A percentile compares a stretch with the other conserved stretches of the same genome.
Conservation (phyloP, 179 eudicot genomes). For the Patellifolia procumbens region DNA sequence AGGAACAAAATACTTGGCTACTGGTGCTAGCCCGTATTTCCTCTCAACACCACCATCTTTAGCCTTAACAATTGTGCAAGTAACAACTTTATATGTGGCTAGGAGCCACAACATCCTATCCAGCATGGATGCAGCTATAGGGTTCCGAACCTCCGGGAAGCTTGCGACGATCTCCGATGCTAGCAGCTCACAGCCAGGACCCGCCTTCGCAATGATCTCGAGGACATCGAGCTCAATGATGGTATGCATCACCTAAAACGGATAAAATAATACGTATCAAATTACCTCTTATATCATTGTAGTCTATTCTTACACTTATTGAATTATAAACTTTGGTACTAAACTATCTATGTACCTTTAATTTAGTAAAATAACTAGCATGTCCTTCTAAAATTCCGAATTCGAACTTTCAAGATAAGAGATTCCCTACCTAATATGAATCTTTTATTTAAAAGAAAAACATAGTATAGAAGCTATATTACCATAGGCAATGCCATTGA, state of each 20-base stretch:
- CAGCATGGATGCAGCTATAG: slow-evolving; percentile 7
- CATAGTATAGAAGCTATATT: not conserved
- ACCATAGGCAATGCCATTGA: not conserved
- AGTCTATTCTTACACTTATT: too few relatives aligned
- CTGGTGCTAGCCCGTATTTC: slow-evolving; percentile 23
- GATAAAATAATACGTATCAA: too few relatives aligned
- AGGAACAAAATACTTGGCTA: slow-evolving; percentile 22
- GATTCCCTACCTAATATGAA: too few relatives aligned
- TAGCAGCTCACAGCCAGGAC: not conserved
- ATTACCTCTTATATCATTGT: too few relatives aligned
- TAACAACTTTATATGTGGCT: slow-evolving; percentile 5
- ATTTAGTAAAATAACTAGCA: too few relatives aligned
- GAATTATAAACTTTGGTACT: too few relatives aligned
- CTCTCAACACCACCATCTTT: not conserved
- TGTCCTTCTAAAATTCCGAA: too few relatives aligned
- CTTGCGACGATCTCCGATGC: slow-evolving; percentile 1
- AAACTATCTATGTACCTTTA: too few relatives aligned
- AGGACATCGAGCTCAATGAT: slow-evolving; percentile 12
- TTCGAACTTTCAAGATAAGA: too few relatives aligned
- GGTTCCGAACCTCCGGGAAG: not conserved
- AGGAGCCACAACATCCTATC: slow-evolving; percentile 12
- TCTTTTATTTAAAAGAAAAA: too few relatives aligned
- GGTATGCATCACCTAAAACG: not conserved
- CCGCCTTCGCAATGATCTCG: not conserved
- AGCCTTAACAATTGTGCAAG: not conserved